These are phyloP conservation scores for Aquanectria penicillioides DNA, from an alignment of 2,329 filamentous ascomycete genomes.

Conservation along the genomic window DNA sequence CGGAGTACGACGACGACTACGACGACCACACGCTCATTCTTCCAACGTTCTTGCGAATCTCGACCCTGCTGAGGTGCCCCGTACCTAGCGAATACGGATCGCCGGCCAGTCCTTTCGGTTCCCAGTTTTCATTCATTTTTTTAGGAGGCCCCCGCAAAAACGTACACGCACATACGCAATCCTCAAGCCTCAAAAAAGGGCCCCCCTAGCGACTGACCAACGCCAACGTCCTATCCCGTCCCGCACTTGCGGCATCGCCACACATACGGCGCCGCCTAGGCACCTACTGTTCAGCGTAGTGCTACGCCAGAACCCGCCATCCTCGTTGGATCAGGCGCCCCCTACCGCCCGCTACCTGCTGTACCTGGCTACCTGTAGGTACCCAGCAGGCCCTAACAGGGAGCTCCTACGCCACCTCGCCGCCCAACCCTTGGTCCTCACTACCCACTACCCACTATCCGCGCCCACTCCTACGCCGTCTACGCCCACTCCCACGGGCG, in stretches of 20 bases:
- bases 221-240: constrained; percentile 16
- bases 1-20: constrained; percentile 15
- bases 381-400: constrained; percentile 1
- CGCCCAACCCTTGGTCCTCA: constrained; percentile 14
- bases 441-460: too few species aligned
- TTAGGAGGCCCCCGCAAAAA: constrained; percentile 31
- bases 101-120: constrained; percentile 21
- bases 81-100: constrained; percentile 40
- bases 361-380: constrained; percentile 13
- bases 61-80: constrained; percentile 12
- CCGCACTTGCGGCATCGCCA: constrained; percentile 37
- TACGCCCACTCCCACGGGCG: constrained; percentile 41
- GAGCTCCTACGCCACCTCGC: constrained; percentile 5
- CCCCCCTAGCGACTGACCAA: constrained; percentile 19
- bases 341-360: too few species aligned
- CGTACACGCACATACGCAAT: constrained; percentile 26
- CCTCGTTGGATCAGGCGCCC: not conserved
- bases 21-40: constrained; percentile 14
- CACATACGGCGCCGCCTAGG: constrained; percentile 2
- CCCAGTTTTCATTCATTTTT: constrained; percentile 23
- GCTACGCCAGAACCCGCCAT: too few species aligned
- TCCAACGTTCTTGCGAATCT: constrained; percentile 1
- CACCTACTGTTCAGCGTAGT: too few species aligned
- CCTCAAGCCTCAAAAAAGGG: constrained; percentile 12
- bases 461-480: too few species aligned